A percentile compares a stretch with the other conserved stretches of the same genome.
Conservation (phyloP, 2,329 filamentous ascomycete species). For the Capronia epimyces region DNA sequence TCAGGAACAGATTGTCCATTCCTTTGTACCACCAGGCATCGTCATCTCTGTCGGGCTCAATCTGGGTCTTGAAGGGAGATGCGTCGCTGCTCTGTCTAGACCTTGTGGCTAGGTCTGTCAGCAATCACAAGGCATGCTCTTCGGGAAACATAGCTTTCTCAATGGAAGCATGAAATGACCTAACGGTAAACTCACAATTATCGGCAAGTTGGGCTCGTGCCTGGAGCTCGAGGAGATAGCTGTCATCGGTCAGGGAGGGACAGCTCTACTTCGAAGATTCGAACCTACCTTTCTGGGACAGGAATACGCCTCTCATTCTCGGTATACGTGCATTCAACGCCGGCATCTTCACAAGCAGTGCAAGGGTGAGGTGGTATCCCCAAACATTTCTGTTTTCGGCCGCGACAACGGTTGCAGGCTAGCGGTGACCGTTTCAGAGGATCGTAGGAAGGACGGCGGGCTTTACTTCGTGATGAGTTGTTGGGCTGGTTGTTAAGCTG, state of each 20-base stretch:
- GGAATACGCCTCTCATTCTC: slow-evolving; percentile 37
- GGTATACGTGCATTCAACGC: slow-evolving; percentile 34
- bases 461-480: neutral
- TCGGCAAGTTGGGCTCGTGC: slow-evolving; percentile 30
- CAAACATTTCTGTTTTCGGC: slow-evolving; percentile 36
- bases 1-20: slow-evolving; percentile 35
- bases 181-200: slow-evolving; percentile 15
- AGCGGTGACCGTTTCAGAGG: slow-evolving; percentile 15
- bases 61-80: slow-evolving; percentile 23
- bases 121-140: neutral
- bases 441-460: slow-evolving; percentile 16
- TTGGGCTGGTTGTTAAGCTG: slow-evolving; percentile 3
- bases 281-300: slow-evolving; percentile 34
- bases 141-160: neutral
- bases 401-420: slow-evolving; percentile 36
- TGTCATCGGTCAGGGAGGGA: slow-evolving; percentile 7
- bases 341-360: slow-evolving; percentile 33
- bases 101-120: slow-evolving; percentile 3
- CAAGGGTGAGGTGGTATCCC: slow-evolving; percentile 36
- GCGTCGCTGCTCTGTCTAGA: slow-evolving; percentile 9
- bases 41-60: slow-evolving; percentile 30
- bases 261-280: neutral
- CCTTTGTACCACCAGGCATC: slow-evolving; percentile 41
- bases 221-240: slow-evolving; percentile 35
- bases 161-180: neutral